Conservation (phyloP, 495 filamentous ascomycete genomes). For the Corynascus novoguineensis region DNA sequence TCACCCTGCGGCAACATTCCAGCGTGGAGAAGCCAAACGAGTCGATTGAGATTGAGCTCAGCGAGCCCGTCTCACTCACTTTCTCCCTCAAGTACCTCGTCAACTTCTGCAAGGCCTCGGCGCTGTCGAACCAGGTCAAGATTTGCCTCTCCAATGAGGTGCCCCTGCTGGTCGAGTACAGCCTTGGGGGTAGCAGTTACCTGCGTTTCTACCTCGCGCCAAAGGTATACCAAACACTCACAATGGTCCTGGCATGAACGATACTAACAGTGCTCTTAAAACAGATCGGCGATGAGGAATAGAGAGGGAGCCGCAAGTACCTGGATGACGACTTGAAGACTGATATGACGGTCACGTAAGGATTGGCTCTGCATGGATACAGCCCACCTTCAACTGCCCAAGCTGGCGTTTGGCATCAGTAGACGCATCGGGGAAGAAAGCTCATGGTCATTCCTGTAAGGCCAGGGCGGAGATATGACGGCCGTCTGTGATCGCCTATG, state of each 20-base stretch:
- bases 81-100: slow-evolving; percentile 99
- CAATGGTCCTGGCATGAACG: background rate
- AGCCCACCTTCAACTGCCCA: background rate
- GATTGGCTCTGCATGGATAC: slow-evolving; percentile 21
- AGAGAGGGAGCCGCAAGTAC: slow-evolving; percentile 24
- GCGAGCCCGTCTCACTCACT: slow-evolving; percentile 88
- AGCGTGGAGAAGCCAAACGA: slow-evolving; percentile 86
- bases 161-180: slow-evolving; percentile 90
- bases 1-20: slow-evolving; percentile 82
- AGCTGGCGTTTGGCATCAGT: background rate
- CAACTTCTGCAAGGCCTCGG: slow-evolving; percentile 98
- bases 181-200: slow-evolving; percentile 73
- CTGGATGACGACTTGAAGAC: background rate
- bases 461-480: slow-evolving; percentile 7
- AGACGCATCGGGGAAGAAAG: background rate
- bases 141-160: slow-evolving; percentile 95
- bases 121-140: slow-evolving; percentile 74
- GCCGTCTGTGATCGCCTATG: slow-evolving; percentile 10
- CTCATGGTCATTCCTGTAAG: slow-evolving; percentile 7
- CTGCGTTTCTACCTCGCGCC: slow-evolving; percentile 96
- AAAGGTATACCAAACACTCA: slow-evolving; percentile 58
- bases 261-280: slow-evolving; percentile 10
- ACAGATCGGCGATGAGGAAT: slow-evolving; percentile 96
- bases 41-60: slow-evolving; percentile 82
- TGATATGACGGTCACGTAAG: slow-evolving; percentile 13